phyloP scores from a whole-genome alignment of 805 yeast species.

The Yarrowia sp. region DNA sequence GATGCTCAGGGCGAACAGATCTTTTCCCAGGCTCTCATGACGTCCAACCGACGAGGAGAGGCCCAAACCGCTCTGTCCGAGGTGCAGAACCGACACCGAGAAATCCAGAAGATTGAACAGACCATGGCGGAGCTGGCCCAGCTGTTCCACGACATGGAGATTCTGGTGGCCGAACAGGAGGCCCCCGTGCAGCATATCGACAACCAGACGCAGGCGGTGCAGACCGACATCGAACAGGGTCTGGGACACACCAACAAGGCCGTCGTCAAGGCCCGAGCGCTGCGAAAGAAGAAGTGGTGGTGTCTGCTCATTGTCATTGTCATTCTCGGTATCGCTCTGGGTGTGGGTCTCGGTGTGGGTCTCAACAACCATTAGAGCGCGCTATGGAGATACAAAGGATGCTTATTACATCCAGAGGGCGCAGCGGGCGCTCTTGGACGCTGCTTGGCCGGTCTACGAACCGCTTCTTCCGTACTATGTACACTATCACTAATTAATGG shows the following conservation, averaged over 20 bases:
- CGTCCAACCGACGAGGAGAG: constrained; percentile 49
- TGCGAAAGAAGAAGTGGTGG: constrained; percentile 88
- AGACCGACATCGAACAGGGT: constrained; percentile 88
- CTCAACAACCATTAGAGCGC: not conserved
- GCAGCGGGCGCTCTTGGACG: no score
- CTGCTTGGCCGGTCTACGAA: no score
- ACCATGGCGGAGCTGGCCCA: constrained; percentile 94
- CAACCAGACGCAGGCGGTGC: constrained; percentile 76
- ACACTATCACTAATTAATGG: constrained; percentile 13
- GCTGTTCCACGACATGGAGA: constrained; percentile 93
- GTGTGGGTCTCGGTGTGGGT: constrained; percentile 12
- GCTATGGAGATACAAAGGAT: no score
- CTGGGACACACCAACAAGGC: constrained; percentile 92
- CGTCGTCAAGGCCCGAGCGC: constrained; percentile 78
- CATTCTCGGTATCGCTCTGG: constrained; percentile 39
- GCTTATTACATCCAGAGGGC: no score
- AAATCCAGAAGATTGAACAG: constrained; percentile 88
- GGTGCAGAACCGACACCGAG: constrained; percentile 94
- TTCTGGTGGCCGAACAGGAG: constrained; percentile 92
- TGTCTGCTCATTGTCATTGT: constrained; percentile 48
- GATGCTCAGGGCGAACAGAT: constrained; percentile 82
- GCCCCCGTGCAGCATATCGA: constrained; percentile 78
- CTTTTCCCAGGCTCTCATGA: constrained; percentile 74
- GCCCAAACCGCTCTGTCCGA: constrained; percentile 93
- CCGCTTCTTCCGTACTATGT: not conserved